Percentiles rank a stretch among this genome's conserved stretches.
These are phyloP conservation scores for Cordyceps cicadae DNA, from an alignment of 2,329 filamentous ascomycete genomes.

Conservation along the genomic window DNA sequence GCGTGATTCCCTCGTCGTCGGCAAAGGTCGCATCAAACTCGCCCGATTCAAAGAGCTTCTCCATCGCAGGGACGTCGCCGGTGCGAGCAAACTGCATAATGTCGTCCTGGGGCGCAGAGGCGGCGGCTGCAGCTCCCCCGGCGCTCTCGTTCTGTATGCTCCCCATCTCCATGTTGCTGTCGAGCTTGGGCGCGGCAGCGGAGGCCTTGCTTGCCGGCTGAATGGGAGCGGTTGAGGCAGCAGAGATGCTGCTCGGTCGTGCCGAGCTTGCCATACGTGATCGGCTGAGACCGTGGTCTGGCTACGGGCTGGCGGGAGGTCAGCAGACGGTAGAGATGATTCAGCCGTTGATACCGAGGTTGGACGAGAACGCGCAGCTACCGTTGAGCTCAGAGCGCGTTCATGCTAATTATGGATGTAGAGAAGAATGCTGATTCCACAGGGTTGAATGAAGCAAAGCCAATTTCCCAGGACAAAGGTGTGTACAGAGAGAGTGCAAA, in stretches of 20 bases:
- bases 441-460: neutral
- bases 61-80: constrained; percentile 78
- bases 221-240: constrained; percentile 37
- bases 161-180: constrained; percentile 47
- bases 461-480: neutral
- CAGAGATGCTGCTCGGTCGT: constrained; percentile 25
- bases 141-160: constrained; percentile 34
- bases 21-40: constrained; percentile 74
- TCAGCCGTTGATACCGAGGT: neutral
- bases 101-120: constrained; percentile 52
- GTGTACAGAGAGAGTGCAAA: neutral
- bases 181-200: constrained; percentile 47
- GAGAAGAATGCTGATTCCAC: neutral
- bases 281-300: neutral
- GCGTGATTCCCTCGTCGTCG: constrained; percentile 91
- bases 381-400: neutral
- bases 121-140: constrained; percentile 17
- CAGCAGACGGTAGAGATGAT: neutral
- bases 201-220: constrained; percentile 48
- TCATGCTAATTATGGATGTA: constrained; percentile 1
- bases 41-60: constrained; percentile 78
- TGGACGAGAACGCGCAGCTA: neutral
- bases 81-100: constrained; percentile 92
- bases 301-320: neutral
- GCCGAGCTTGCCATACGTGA: constrained; percentile 34